A percentile compares a stretch with the other conserved stretches of the same genome.
phyloP scores from a whole-genome alignment of 352 stramenopile species.

The Phytophthora colocasiae region DNA sequence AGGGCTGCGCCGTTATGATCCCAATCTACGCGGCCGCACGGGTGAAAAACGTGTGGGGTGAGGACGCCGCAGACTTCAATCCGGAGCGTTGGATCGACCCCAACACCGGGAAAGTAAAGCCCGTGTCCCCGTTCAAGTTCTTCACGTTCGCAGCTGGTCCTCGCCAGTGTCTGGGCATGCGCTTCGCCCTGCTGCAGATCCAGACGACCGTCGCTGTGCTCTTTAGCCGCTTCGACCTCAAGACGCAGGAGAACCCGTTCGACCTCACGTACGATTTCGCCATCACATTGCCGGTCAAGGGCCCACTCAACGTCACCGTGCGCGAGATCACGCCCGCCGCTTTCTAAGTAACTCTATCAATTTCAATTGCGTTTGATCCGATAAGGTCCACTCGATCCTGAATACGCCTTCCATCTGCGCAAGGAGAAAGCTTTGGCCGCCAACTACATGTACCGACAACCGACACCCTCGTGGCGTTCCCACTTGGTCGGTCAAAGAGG shows the following conservation, averaged over 20 bases:
- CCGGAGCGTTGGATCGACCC: constrained; percentile 63
- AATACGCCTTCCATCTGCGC: too few relatives aligned
- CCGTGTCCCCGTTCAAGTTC: constrained; percentile 41
- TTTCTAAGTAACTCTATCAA: constrained; percentile 16
- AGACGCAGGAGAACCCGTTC: constrained; percentile 42
- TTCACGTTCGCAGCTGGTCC: constrained; percentile 72
- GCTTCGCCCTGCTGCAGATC: constrained; percentile 56
- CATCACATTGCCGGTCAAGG: constrained; percentile 45
- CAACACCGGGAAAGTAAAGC: constrained; percentile 45
- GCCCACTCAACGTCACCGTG: constrained; percentile 34
- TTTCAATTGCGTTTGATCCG: constrained; percentile 1
- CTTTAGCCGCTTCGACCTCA: constrained; percentile 47
- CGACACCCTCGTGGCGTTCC: too few relatives aligned
- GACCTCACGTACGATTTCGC: constrained; percentile 52
- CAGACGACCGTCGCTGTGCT: constrained; percentile 47
- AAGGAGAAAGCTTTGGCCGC: too few relatives aligned
- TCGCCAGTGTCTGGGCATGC: constrained; percentile 58
- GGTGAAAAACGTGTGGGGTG: constrained; percentile 54
- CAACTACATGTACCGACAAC: too few relatives aligned
- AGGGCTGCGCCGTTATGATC: constrained; percentile 47
- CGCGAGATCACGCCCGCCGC: constrained; percentile 24
- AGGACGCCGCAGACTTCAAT: constrained; percentile 44
- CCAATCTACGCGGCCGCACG: constrained; percentile 56
- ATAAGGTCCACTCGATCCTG: not conserved
- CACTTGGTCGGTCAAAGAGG: too few relatives aligned